Conservation (phyloP, 768 basidiomycete species). For the Tricholoma furcatifolium region DNA sequence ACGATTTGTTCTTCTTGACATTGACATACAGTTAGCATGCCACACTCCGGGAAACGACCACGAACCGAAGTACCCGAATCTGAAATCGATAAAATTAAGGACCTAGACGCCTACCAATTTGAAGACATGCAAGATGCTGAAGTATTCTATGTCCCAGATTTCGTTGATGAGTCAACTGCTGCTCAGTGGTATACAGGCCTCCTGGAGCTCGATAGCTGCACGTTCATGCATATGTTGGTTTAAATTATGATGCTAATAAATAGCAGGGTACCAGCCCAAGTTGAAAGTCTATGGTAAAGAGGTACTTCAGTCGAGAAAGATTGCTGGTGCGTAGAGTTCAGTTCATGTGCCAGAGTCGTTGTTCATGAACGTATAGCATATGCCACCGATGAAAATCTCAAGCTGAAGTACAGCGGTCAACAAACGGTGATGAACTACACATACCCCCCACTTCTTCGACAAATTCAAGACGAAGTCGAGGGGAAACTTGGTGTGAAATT, state of each 20-base stretch:
- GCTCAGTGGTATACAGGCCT: slow-evolving; percentile 23
- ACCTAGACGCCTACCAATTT: slow-evolving; percentile 18
- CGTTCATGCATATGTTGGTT: not conserved
- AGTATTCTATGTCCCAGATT: slow-evolving; percentile 26
- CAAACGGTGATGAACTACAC: slow-evolving; percentile 26
- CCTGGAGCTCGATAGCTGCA: slow-evolving; percentile 16
- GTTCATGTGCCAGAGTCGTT: not conserved
- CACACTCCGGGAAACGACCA: slow-evolving; percentile 8
- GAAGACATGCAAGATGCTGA: slow-evolving; percentile 27
- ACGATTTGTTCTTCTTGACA: no score
- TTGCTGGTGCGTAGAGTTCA: slow-evolving; percentile 23
- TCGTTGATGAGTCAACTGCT: slow-evolving; percentile 19
- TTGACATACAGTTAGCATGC: no score
- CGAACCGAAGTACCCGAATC: slow-evolving; percentile 9
- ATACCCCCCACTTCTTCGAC: slow-evolving; percentile 26
- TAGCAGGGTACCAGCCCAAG: slow-evolving; percentile 28
- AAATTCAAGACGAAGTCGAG: slow-evolving; percentile 29
- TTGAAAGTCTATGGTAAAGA: slow-evolving; percentile 28
- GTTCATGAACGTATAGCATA: slow-evolving; percentile 18
- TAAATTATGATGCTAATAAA: not conserved
- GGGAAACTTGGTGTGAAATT: slow-evolving; percentile 25
- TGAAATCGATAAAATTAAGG: slow-evolving; percentile 13
- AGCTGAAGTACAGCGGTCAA: slow-evolving; percentile 30
- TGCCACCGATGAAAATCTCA: slow-evolving; percentile 24
- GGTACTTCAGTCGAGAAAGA: slow-evolving; percentile 28